A percentile compares a stretch with the other conserved stretches of the same genome.
Conservation (phyloP, 257 asterid species). For the Prunella vulgaris region DNA sequence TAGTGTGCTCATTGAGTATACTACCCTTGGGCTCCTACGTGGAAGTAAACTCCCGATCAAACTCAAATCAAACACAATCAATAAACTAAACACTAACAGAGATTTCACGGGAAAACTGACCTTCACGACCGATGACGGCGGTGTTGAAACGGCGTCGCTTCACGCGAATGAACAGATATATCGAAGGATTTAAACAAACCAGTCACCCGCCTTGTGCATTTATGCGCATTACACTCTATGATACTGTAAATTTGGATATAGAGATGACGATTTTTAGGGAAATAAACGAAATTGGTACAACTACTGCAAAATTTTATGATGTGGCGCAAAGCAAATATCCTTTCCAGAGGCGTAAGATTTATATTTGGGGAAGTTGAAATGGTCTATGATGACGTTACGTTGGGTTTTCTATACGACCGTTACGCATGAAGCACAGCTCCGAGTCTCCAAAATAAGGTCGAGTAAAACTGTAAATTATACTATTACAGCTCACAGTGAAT, state of each 20-base stretch:
- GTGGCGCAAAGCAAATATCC: background rate
- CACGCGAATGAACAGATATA: background rate
- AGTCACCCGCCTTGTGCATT: background rate
- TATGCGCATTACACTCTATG: background rate
- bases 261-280: background rate
- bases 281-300: background rate
- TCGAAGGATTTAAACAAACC: background rate
- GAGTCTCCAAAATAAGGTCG: background rate
- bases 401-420: background rate
- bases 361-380: background rate
- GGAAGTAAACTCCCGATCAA: background rate
- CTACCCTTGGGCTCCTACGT: background rate
- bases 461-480: background rate
- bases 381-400: background rate
- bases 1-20: background rate
- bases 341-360: background rate
- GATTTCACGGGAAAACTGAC: background rate
- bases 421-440: slow-evolving; percentile 20
- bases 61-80: background rate
- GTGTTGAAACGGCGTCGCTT: background rate
- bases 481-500: background rate
- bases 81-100: background rate
- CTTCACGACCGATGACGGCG: background rate
- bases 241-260: slow-evolving; percentile 6
- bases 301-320: background rate